Base-by-base conservation (phyloP, 305 asterid genomes). In the Fraxinus ornus region DNA sequence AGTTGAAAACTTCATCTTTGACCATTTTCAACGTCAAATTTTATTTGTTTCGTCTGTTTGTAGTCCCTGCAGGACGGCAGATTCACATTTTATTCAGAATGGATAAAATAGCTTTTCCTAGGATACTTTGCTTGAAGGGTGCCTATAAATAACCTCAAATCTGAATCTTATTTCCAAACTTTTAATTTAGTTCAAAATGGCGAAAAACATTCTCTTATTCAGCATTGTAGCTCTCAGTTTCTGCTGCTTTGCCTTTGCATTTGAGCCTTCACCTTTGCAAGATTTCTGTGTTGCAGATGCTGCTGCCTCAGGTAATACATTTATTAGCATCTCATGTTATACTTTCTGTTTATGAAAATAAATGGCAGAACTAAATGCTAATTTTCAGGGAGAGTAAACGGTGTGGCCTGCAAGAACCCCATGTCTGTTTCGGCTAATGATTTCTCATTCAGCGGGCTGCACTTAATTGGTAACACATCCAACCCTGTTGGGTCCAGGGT, bases 201-300 rank as follows among this genome's bases (percentile, higher is more conserved):
- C 84, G 15, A 84, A 41, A 71, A 68, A n/a, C 19, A 37, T 47
- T 7, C 19, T 83, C 55, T 77, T 80, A 9, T n/a, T 78, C 35
- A 32, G 76, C 81, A 21, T 84, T 35, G 9, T 82, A 32, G 72
- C 82, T 47, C 79, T 84, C 13, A 60, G 24, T 82, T 72, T 84
- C 77, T 13, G 55, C 68, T 66, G 36, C 77, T 5, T 78, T 64
- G 80, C 79, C 62, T 32, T 75, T 78, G 89, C 87, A 75, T 88
- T 79, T 39, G 89, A 82, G 35, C 87, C 89, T 7, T 77, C 79
- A 55, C 87, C 89, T 2, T 78, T 86, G 85, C 90, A 86, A 82
- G 89, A 88, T 57, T 86, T 88, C 79, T 88, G 89, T 64, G 86
- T 85, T 6, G 87, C 86, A 7, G 85, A 85, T 78, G 13, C 5